phyloP scores from a whole-genome alignment of 208 protist genomes.

The Leishmania gerbilli region DNA sequence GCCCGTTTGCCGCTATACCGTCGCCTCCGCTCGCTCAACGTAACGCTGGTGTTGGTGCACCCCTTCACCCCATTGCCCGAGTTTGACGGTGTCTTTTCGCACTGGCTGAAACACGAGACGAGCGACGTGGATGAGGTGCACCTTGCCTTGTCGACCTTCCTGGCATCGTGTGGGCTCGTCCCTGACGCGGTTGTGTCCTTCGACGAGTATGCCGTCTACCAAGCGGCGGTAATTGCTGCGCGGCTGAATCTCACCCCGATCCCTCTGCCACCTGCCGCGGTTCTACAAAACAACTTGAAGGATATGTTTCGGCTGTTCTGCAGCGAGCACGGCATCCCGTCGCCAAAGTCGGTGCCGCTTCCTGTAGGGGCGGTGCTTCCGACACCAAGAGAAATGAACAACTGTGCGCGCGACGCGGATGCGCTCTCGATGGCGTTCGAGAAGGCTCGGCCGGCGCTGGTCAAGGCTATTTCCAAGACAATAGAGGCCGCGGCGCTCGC shows the following conservation, averaged over 20 bases:
- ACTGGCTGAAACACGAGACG: slow-evolving; percentile 62
- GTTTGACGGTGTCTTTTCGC: slow-evolving; percentile 54
- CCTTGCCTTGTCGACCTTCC: slow-evolving; percentile 32
- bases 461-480: not conserved
- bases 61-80: slow-evolving; percentile 28
- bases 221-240: slow-evolving; percentile 48
- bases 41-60: slow-evolving; percentile 58
- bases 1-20: slow-evolving; percentile 65
- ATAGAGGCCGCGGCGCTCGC: not conserved
- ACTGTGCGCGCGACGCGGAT: not conserved
- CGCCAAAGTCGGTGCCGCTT: slow-evolving; percentile 33
- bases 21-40: slow-evolving; percentile 46
- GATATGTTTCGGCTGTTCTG: slow-evolving; percentile 60
- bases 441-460: not conserved
- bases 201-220: slow-evolving; percentile 85
- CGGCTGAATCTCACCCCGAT: slow-evolving; percentile 28
- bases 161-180: slow-evolving; percentile 15
- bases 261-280: slow-evolving; percentile 50
- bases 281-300: slow-evolving; percentile 64
- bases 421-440: not conserved
- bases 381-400: not conserved
- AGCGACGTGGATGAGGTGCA: slow-evolving; percentile 40
- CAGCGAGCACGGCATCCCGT: slow-evolving; percentile 29
- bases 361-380: slow-evolving; percentile 5
- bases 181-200: slow-evolving; percentile 78